phyloP scores from a whole-genome alignment of 768 basidiomycete species.

The Strobilomyces dryophilus region DNA sequence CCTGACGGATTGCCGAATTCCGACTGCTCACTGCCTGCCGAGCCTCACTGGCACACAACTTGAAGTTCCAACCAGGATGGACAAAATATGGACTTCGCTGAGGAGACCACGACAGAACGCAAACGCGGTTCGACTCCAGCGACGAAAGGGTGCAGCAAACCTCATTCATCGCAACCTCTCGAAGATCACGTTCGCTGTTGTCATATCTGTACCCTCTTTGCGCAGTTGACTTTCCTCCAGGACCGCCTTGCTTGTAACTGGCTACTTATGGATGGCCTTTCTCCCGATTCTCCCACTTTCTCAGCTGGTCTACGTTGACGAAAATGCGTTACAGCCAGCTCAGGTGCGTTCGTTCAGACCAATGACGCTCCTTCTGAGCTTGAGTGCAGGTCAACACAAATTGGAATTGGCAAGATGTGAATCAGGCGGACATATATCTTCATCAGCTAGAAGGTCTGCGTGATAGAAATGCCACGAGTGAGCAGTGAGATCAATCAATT shows the following conservation, averaged over 20 bases:
- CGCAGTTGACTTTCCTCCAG: constrained; percentile 33
- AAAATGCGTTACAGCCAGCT: constrained; percentile 91
- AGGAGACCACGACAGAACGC: constrained; percentile 22
- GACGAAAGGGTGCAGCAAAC: constrained; percentile 38
- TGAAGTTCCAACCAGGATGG: constrained; percentile 12
- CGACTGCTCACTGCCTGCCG: constrained; percentile 16
- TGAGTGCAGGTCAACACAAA: constrained; percentile 75
- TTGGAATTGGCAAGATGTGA: constrained; percentile 91
- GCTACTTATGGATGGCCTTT: constrained; percentile 80
- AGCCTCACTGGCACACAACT: neutral
- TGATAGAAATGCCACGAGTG: constrained; percentile 59
- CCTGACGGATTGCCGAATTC: constrained; percentile 22
- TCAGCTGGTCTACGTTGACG: constrained; percentile 79
- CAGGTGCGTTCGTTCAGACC: constrained; percentile 50
- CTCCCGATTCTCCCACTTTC: constrained; percentile 67
- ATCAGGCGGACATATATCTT: constrained; percentile 79
- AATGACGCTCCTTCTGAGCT: constrained; percentile 1
- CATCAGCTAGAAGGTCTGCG: constrained; percentile 60
- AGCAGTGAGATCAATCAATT: constrained; percentile 52
- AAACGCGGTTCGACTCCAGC: constrained; percentile 41
- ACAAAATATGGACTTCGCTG: constrained; percentile 20
- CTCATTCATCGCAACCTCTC: constrained; percentile 33
- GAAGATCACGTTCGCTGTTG: constrained; percentile 26
- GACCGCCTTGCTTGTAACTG: constrained; percentile 51
- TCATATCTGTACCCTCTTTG: neutral